phyloP scores from a whole-genome alignment of 768 basidiomycete species.

The Galerina sulciceps region DNA sequence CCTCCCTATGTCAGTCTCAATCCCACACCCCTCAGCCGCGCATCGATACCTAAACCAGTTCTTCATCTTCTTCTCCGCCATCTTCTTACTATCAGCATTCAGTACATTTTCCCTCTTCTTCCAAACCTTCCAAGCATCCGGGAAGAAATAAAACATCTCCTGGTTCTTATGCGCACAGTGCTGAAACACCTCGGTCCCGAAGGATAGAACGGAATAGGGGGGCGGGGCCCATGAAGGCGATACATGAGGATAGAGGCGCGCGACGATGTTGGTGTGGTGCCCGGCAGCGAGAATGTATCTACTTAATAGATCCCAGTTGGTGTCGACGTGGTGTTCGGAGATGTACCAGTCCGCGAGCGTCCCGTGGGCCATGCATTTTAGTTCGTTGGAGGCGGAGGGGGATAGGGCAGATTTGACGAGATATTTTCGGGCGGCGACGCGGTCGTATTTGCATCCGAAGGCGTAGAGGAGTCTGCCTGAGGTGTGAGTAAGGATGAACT shows the following conservation, averaged over 20 bases:
- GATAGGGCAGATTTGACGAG: constrained; percentile 8
- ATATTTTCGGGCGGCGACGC: constrained; percentile 11
- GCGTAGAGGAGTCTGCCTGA: constrained; percentile 11
- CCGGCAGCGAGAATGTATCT: constrained; percentile 14
- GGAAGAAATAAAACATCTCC: constrained; percentile 21
- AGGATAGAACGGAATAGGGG: constrained; percentile 19
- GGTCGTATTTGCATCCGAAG: constrained; percentile 11
- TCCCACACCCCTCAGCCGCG: constrained; percentile 26
- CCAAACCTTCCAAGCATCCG: constrained; percentile 21
- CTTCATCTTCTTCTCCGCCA: constrained; percentile 27
- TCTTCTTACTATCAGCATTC: constrained; percentile 15
- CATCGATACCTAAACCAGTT: constrained; percentile 30
- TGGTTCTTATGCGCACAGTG: constrained; percentile 6
- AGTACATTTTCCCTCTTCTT: constrained; percentile 22
- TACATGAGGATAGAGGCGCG: neutral
- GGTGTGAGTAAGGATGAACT: neutral
- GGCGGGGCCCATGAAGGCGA: constrained; percentile 1
- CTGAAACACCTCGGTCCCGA: constrained; percentile 18
- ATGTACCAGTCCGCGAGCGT: constrained; percentile 16
- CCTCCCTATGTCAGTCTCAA: constrained; percentile 29
- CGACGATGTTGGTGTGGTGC: constrained; percentile 18
- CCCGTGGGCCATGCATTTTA: constrained; percentile 15
- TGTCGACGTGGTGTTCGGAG: neutral
- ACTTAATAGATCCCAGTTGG: neutral
- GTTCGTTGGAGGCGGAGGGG: neutral